Evolutionary conservation across 495 filamentous ascomycete genomes (phyloP).

Genomic region (Aspergillus cavernicola): DNA sequence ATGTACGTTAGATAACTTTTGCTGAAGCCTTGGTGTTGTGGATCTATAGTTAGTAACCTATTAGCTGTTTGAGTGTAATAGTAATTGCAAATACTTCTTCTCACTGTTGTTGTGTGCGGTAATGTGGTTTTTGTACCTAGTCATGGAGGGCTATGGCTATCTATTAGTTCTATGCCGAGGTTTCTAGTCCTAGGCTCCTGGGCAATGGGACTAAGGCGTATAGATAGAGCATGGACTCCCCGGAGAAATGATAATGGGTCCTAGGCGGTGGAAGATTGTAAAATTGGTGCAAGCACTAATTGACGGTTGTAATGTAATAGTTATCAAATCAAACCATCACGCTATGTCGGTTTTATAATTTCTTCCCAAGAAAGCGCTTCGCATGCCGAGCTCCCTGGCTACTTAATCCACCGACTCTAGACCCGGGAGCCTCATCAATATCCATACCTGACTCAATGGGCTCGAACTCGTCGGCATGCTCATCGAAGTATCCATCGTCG

Average conservation of each 20-base stretch:
- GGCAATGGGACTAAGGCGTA: no score
- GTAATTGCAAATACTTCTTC: conserved; percentile 2
- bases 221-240: no score
- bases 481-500: conserved; percentile 43
- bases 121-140: no score
- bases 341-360: conserved; percentile 20
- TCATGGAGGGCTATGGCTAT: no score
- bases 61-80: conserved; percentile 13
- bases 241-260: no score
- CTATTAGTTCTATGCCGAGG: no score
- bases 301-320: no score
- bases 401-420: conserved; percentile 15
- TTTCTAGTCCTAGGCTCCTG: no score
- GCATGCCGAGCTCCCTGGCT: conserved; percentile 26
- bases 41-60: conserved; percentile 10
- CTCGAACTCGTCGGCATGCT: conserved; percentile 51
- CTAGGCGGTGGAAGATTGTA: no score
- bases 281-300: no score
- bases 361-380: conserved; percentile 42
- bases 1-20: conserved; percentile 29
- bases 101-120: not conserved
- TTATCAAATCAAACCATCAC: no score
- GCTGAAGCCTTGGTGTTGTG: conserved; percentile 17
- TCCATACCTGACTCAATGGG: conserved; percentile 52
- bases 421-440: conserved; percentile 39